Evolutionary conservation across 179 eudicot species (phyloP).

Genomic region (Spinacia oleracea): DNA sequence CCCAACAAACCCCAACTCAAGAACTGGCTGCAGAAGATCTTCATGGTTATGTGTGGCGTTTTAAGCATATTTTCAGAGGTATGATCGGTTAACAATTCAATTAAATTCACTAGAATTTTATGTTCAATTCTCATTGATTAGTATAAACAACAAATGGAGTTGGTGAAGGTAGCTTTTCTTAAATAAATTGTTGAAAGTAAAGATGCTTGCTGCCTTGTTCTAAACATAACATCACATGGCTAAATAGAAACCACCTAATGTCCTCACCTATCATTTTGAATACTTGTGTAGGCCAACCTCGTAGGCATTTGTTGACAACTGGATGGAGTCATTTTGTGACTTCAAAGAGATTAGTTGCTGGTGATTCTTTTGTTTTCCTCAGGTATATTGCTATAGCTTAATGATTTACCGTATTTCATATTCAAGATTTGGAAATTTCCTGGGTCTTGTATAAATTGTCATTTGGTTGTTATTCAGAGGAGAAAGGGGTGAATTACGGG

Average conservation of each 20-base stretch:
- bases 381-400: slow-evolving; percentile 34
- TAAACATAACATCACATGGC: slow-evolving; percentile 7
- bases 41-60: slow-evolving; percentile 59
- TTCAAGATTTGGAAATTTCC: neutral
- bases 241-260: neutral
- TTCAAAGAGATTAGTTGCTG: slow-evolving; percentile 64
- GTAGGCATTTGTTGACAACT: slow-evolving; percentile 62
- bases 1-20: slow-evolving; percentile 57
- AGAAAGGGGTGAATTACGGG: slow-evolving; percentile 49
- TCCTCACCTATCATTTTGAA: neutral
- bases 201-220: slow-evolving; percentile 1
- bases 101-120: neutral
- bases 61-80: slow-evolving; percentile 69
- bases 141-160: neutral
- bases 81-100: slow-evolving; percentile 6
- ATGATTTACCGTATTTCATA: neutral
- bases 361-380: slow-evolving; percentile 63
- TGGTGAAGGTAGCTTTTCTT: neutral
- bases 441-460: neutral
- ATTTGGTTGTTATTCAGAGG: slow-evolving; percentile 37
- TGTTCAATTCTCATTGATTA: neutral
- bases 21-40: slow-evolving; percentile 65
- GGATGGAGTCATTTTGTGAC: slow-evolving; percentile 80
- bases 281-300: slow-evolving; percentile 56
- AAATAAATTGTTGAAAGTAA: neutral